These are phyloP conservation scores for Picochlorum sp. DNA, from an alignment of 139 green algal genomes.

Conservation along the genomic window DNA sequence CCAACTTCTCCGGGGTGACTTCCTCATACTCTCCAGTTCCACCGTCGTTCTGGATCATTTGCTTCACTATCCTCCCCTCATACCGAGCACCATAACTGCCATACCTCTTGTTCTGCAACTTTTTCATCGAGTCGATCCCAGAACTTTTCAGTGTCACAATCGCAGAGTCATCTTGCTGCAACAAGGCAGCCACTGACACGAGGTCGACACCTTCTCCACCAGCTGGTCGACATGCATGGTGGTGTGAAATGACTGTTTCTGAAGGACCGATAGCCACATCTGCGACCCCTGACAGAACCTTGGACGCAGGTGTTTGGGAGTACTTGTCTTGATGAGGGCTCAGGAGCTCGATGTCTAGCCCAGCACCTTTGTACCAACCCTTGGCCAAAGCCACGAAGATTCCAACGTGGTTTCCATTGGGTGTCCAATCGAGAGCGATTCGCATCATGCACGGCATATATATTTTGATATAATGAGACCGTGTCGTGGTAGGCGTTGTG, in stretches of 20 bases:
- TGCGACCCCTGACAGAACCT: constrained; percentile 21
- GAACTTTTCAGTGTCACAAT: constrained; percentile 63
- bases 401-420: constrained; percentile 46
- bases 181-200: constrained; percentile 43
- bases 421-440: constrained; percentile 74
- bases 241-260: constrained; percentile 40
- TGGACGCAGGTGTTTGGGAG: constrained; percentile 47
- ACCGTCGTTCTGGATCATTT: constrained; percentile 69
- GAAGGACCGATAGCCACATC: constrained; percentile 47
- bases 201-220: constrained; percentile 9
- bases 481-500: too few relatives aligned
- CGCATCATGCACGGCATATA: constrained; percentile 13
- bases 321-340: constrained; percentile 50
- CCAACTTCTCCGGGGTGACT: constrained; percentile 58
- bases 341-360: constrained; percentile 46
- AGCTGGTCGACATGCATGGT: constrained; percentile 23
- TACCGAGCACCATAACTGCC: constrained; percentile 71
- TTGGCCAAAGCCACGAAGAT: constrained; percentile 10
- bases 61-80: constrained; percentile 77
- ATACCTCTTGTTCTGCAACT: constrained; percentile 74
- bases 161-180: constrained; percentile 54
- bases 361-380: constrained; percentile 29
- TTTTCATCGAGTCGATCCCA: constrained; percentile 34
- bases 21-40: constrained; percentile 69
- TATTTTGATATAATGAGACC: too few relatives aligned